Conservation (phyloP, 805 yeast species). For the Vanderwaltozyma tropicalis region DNA sequence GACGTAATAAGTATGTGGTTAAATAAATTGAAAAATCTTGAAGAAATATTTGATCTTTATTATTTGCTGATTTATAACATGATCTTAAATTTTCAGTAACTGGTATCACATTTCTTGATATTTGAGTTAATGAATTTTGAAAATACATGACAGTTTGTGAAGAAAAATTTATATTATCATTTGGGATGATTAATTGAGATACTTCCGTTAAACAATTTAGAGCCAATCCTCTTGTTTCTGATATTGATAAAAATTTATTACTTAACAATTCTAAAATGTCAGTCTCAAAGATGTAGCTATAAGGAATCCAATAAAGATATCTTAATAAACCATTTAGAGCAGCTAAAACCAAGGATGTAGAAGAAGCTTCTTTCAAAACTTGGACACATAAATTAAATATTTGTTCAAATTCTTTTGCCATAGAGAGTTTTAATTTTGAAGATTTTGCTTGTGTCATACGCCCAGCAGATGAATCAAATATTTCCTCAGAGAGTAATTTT, state of each 20-base stretch:
- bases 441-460: constrained; percentile 93
- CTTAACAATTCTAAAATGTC: constrained; percentile 59
- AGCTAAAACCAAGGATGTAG: constrained; percentile 65
- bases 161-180: constrained; percentile 30
- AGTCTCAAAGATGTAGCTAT: constrained; percentile 77
- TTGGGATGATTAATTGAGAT: constrained; percentile 49
- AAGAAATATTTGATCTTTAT: constrained; percentile 79
- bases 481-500: constrained; percentile 80
- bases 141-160: constrained; percentile 54
- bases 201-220: constrained; percentile 89
- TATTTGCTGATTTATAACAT: constrained; percentile 59
- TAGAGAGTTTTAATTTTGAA: constrained; percentile 60
- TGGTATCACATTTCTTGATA: constrained; percentile 54
- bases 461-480: constrained; percentile 83
- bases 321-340: constrained; percentile 69
- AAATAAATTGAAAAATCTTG: constrained; percentile 92
- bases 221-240: constrained; percentile 67
- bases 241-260: constrained; percentile 59
- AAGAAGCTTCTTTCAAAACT: constrained; percentile 71
- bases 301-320: constrained; percentile 89
- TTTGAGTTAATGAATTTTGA: constrained; percentile 54
- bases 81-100: constrained; percentile 53
- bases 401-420: constrained; percentile 81
- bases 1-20: constrained; percentile 69
- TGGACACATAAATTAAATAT: constrained; percentile 85